Conservation (phyloP, 306 rosid genomes). For the Lathyrus aphaca region DNA sequence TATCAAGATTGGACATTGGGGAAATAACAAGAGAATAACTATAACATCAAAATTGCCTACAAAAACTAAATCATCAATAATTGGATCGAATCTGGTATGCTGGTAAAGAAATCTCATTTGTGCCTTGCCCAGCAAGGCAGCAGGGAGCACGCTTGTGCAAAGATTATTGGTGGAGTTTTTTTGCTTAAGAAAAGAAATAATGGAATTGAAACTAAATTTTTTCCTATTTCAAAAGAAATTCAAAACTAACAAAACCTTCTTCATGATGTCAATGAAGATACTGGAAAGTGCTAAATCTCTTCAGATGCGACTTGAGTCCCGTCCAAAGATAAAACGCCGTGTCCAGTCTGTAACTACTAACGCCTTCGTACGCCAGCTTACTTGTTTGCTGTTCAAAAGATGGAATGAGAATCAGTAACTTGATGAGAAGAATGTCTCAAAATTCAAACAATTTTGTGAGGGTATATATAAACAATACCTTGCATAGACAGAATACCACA, state of each 20-base stretch:
- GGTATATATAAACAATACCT: conserved; percentile 59
- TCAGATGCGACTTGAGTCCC: conserved; percentile 81
- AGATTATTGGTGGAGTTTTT: conserved; percentile 31
- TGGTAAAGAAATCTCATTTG: not conserved
- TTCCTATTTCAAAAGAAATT: conserved; percentile 19
- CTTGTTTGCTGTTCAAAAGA: conserved; percentile 82
- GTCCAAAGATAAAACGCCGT: conserved; percentile 78
- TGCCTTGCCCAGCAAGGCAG: not conserved
- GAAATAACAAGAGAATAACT: conserved; percentile 16
- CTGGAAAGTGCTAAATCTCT: conserved; percentile 10
- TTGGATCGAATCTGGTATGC: not conserved
- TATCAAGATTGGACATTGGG: conserved; percentile 1
- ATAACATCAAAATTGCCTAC: conserved; percentile 4
- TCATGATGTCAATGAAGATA: conserved; percentile 3
- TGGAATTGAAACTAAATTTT: conserved; percentile 8
- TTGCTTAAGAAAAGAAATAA: not conserved
- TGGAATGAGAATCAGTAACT: conserved; percentile 23
- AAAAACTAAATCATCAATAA: conserved; percentile 13
- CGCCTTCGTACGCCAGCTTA: conserved; percentile 95
- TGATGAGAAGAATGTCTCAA: conserved; percentile 20
- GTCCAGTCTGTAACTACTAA: conserved; percentile 84
- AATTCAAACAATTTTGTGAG: not conserved
- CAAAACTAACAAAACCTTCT: not conserved
- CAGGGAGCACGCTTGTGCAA: conserved; percentile 12
- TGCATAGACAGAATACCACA: conserved; percentile 97